Evolutionary conservation across 345 rosid species (phyloP), one percentile per base, ranked within the genome.

Genomic region (Linum lewisii): DNA sequence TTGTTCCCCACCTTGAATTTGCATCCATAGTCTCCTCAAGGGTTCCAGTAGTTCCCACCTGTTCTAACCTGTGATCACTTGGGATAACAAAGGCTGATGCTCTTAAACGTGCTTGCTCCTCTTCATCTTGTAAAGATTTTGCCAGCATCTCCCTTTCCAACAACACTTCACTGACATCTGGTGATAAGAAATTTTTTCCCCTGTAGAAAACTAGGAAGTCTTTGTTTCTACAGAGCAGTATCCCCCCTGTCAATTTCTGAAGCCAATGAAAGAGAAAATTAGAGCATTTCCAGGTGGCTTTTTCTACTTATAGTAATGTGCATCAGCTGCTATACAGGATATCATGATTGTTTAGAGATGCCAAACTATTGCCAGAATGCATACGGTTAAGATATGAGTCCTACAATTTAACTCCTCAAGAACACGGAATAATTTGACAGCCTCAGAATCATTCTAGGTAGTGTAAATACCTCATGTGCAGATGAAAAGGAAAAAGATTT

Each of bases 171-270:
- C 90, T 81, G 49, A 92, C 87, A 52, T 83, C 86, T 51, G 72
- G 75, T 45, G 96, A 69, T 78, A 92, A 69, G 72, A 92, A 92
- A 67, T 78, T 72, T 71, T 88, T 92, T 63, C 98, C 98, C 70
- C 98, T 79, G 59, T 92, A 92, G 79, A 86, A 92, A 62, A 92
- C 96, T 79, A 92, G 77, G 70, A 79, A 88, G 72, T 92, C 92
- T 75, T 88, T 92, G 84, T 82, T 86, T 77, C 95, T 78, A 3
- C 93, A 86, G 24, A 92, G 85, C 58, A 92, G 80, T 63, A 74
- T 68, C 26, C 96, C 95, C 60, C 96, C 96, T 16, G 97, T 90
- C 81, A 90, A 74, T 82, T 74, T 87, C 97, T 87, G 81, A 69
- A 69, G 68, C 68, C 73, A 78, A 63, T 49, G 54, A 72, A 63